Evolutionary conservation across 345 rosid genomes (phyloP).

Genomic region (Linum tenue): DNA sequence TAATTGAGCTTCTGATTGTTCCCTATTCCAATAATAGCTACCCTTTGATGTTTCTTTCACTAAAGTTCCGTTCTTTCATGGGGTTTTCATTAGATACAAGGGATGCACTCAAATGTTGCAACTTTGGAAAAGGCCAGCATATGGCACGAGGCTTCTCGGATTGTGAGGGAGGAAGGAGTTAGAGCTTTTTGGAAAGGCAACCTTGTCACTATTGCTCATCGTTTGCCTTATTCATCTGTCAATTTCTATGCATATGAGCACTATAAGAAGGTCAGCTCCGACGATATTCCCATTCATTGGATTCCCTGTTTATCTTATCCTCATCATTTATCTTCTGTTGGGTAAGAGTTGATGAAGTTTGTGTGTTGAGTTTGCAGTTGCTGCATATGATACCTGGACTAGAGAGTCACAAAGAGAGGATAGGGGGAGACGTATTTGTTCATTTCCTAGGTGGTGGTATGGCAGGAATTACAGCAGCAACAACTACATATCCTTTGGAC

Average conservation of each 20-base stretch:
- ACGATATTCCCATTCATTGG: background rate
- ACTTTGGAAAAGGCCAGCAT: constrained; percentile 49
- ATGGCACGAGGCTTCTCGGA: constrained; percentile 79
- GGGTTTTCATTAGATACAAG: constrained; percentile 60
- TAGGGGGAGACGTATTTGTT: constrained; percentile 34
- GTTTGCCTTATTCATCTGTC: constrained; percentile 78
- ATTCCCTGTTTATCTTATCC: background rate
- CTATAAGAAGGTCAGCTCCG: constrained; percentile 51
- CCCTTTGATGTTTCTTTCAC: too few species aligned
- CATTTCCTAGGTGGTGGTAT: constrained; percentile 82
- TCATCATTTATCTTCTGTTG: background rate
- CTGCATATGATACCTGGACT: constrained; percentile 32
- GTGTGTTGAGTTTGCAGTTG: constrained; percentile 34
- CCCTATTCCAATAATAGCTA: too few species aligned
- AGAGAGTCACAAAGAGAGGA: constrained; percentile 28
- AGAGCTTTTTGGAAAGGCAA: constrained; percentile 98
- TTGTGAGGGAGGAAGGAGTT: constrained; percentile 74
- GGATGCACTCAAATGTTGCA: constrained; percentile 78
- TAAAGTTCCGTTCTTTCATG: background rate
- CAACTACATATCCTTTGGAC: constrained; percentile 86
- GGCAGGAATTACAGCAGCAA: constrained; percentile 92
- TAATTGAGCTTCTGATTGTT: too few species aligned
- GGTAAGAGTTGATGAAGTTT: constrained; percentile 7
- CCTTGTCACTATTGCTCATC: constrained; percentile 79
- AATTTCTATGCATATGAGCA: constrained; percentile 76